A percentile compares a stretch with the other conserved stretches of the same genome.
Evolutionary conservation across 2,329 filamentous ascomycete species (phyloP).

Genomic region (Colletotrichum echinochloae): DNA sequence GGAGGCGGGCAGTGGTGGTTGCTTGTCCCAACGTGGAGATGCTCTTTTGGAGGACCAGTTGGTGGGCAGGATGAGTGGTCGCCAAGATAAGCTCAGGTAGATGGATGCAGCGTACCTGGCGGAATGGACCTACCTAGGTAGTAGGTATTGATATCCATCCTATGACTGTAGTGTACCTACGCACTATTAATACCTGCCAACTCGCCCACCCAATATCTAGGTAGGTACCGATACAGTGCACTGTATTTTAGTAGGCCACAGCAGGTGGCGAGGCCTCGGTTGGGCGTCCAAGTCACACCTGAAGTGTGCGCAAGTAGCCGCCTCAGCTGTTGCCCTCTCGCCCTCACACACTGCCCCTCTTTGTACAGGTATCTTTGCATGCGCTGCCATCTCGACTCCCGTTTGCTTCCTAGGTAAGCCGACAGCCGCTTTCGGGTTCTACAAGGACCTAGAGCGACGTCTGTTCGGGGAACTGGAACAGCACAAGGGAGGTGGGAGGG

Average conservation of each 20-base stretch:
- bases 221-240: not conserved
- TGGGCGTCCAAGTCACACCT: conserved; percentile 33
- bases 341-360: not conserved
- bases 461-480: conserved; percentile 17
- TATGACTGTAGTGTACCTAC: too few relatives aligned
- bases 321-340: not conserved
- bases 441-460: conserved; percentile 27
- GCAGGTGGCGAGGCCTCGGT: conserved; percentile 10
- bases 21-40: conserved; percentile 5
- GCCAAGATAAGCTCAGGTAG: conserved; percentile 12
- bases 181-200: too few relatives aligned
- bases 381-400: not conserved
- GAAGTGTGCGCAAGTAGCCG: conserved; percentile 16
- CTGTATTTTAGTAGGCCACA: not conserved
- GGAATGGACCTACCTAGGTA: conserved; percentile 30
- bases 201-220: too few relatives aligned
- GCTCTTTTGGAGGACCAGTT: not conserved
- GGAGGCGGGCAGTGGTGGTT: conserved; percentile 19
- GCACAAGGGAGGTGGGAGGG: conserved; percentile 6
- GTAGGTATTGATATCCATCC: conserved; percentile 26
- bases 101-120: not conserved
- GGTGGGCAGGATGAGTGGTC: not conserved
- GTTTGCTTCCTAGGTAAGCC: conserved; percentile 19
- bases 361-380: too few relatives aligned
- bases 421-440: conserved; percentile 26